phyloP scores from a whole-genome alignment of 257 asterid species.

The Anisodus tanguticus region DNA sequence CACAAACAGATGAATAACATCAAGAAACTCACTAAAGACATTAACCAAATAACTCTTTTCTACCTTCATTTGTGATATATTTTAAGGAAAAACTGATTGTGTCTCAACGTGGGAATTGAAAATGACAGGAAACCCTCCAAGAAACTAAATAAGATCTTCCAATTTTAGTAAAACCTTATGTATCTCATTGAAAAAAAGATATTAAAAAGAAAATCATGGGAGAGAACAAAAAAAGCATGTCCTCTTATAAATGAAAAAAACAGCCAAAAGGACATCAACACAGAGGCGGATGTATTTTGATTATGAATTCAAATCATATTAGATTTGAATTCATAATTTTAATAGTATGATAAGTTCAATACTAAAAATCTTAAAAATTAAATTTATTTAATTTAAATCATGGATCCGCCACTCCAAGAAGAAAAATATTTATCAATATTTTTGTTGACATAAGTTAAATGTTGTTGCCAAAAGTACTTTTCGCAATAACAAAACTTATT shows the following conservation, averaged over 20 bases:
- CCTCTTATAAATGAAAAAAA: background rate
- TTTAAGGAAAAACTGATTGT: background rate
- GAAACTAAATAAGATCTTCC: background rate
- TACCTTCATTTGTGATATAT: background rate
- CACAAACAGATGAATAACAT: background rate
- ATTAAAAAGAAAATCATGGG: background rate
- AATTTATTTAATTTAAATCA: too few species aligned
- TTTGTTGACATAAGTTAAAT: too few species aligned
- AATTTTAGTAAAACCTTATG: background rate
- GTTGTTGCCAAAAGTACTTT: too few species aligned
- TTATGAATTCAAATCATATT: too few species aligned
- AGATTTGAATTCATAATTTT: too few species aligned
- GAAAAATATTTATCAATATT: too few species aligned
- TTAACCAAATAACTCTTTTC: background rate
- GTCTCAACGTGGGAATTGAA: background rate
- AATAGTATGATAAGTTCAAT: too few species aligned
- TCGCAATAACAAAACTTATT: too few species aligned
- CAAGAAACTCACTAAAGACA: background rate
- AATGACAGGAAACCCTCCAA: background rate
- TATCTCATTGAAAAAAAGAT: background rate
- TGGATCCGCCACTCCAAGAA: too few species aligned
- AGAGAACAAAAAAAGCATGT: background rate
- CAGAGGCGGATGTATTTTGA: background rate
- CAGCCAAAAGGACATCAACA: background rate
- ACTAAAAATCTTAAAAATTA: background rate